phyloP scores from a whole-genome alignment of 2,329 filamentous ascomycete species.

The Stachybotrys chlorohalonatus region DNA sequence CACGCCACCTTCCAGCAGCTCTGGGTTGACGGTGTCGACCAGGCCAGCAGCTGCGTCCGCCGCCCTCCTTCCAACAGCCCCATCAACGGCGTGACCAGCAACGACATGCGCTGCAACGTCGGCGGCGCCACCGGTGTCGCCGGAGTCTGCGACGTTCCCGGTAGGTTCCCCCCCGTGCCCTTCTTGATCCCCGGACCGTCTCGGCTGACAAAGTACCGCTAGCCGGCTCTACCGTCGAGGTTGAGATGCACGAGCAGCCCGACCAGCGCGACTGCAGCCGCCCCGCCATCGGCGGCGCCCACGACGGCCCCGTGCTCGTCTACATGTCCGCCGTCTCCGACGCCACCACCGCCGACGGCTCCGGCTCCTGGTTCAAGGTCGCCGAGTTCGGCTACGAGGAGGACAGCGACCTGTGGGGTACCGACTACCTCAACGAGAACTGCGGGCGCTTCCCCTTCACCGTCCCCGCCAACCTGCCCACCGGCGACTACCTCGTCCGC shows the following conservation, averaged over 20 bases:
- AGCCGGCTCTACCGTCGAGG: constrained; percentile 1
- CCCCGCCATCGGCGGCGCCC: not conserved
- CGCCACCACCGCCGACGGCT: constrained; percentile 1
- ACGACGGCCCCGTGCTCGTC: constrained; percentile 1
- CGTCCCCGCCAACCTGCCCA: not conserved
- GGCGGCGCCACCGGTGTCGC: not conserved
- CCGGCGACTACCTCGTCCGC: not conserved
- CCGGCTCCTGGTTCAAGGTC: constrained; percentile 1
- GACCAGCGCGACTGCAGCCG: not conserved
- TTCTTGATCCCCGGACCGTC: too few relatives aligned
- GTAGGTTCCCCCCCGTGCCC: not conserved
- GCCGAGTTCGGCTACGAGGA: not conserved
- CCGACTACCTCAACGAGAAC: constrained; percentile 1
- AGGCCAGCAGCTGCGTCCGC: not conserved
- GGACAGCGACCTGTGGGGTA: not conserved
- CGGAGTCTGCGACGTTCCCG: not conserved
- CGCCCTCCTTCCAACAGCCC: constrained; percentile 1
- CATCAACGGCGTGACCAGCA: not conserved
- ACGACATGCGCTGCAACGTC: not conserved
- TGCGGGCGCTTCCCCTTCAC: constrained; percentile 1
- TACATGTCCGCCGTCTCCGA: not conserved
- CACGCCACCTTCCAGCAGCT: constrained; percentile 2
- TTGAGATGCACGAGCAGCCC: constrained; percentile 1
- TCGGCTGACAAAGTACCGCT: not conserved
- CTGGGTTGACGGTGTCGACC: constrained; percentile 1